Evolutionary conservation across 495 filamentous ascomycete genomes (phyloP), one percentile per base, ranked within the genome.

Genomic region (Jackrogersella multiformis): DNA sequence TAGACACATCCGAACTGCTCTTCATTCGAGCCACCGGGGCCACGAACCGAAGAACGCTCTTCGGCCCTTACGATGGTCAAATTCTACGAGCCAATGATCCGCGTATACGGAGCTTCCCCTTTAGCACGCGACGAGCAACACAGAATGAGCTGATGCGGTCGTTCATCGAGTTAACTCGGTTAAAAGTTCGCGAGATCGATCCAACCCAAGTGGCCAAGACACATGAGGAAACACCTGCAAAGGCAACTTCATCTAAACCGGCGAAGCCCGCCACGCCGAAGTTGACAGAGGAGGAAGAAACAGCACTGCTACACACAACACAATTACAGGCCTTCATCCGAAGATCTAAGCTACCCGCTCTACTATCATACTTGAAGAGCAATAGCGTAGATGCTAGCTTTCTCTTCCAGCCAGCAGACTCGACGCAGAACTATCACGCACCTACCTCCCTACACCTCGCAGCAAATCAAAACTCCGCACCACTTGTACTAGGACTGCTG

Each of bases 111-210:
- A 89, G 91, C 0, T 97, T 99, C 70, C 95, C 95, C 0, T 98
- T 99, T 77, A 96, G 85, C 77, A 99, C 95, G 8, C 87, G 94
- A n/a, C 84, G 95, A 21, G 93, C 95, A 2, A 99, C 95, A 0
- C 93, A 99, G 66, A 90, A 87, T 32, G 95, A 99, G 76, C 88
- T 99, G 0, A 93, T 97, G 91, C 87, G 93, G 16, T 87, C 88
- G 48, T 99, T 97, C 70, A 89, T 93, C 59, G 96, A 99, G 74
- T 82, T 99, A 5, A 99, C 95, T 0, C 82, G 94, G 1, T 85
- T 96, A 8, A 97, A 99, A 76, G 81, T 96, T 48, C 89, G 86
- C 59, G 85, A 89, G 51, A 84, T 98, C 30, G 65, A 71, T 2
- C 77, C 77, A 8, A 84, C 89, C 63, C 83, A 91, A 77, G 81